A percentile compares a stretch with the other conserved stretches of the same genome.
Evolutionary conservation across 352 stramenopile genomes (phyloP).

Genomic region (Pythium dissotocum): DNA sequence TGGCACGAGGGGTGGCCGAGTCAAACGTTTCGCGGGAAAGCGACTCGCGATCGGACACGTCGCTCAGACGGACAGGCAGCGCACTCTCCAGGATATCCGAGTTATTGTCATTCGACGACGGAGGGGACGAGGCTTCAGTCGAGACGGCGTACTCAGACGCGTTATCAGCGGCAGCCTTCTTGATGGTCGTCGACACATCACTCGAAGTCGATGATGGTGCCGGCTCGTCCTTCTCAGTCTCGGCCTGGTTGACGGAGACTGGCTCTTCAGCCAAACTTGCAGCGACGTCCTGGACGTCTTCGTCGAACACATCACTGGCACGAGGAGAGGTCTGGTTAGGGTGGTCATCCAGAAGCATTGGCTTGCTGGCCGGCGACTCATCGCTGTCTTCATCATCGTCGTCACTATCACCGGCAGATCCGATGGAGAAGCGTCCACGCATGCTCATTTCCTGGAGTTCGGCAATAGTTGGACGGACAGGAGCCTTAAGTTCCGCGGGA

Average conservation of each 20-base stretch:
- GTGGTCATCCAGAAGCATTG: background rate
- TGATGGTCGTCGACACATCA: background rate
- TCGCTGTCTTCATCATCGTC: constrained; percentile 37
- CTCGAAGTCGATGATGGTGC: background rate
- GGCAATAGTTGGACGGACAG: constrained; percentile 32
- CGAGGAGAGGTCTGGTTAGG: background rate
- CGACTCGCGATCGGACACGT: constrained; percentile 25
- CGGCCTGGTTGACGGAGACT: constrained; percentile 1
- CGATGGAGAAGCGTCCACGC: constrained; percentile 44
- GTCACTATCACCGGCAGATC: constrained; percentile 35
- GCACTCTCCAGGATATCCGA: constrained; percentile 5
- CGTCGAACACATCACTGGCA: background rate
- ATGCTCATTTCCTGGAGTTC: constrained; percentile 53
- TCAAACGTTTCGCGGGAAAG: constrained; percentile 33
- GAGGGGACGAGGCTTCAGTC: constrained; percentile 9
- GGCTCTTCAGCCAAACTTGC: background rate
- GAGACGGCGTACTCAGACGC: constrained; percentile 1
- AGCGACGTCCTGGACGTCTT: background rate
- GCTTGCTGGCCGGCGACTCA: constrained; percentile 7
- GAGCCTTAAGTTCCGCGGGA: constrained; percentile 6
- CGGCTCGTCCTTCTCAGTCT: background rate
- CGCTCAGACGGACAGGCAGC: constrained; percentile 13
- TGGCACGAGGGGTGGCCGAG: constrained; percentile 37
- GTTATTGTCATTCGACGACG: constrained; percentile 18
- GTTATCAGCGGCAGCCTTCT: constrained; percentile 1